Percentiles rank a stretch among this genome's conserved stretches.
Conservation (phyloP, 345 rosid species). For the Lumnitzera littorea region DNA sequence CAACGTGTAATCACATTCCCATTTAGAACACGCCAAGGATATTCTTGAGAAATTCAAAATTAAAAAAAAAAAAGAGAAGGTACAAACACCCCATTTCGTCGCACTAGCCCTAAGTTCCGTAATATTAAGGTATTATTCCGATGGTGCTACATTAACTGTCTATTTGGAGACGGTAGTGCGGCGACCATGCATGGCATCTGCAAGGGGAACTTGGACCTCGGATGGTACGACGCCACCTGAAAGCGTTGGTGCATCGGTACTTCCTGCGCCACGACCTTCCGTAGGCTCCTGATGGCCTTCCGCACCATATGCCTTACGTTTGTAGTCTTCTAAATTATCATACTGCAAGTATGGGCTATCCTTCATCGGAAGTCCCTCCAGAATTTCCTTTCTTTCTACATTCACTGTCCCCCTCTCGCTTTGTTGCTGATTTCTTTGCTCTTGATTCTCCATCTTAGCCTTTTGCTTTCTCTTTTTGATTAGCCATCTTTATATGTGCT, state of each 20-base stretch:
- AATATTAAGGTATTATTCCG: not conserved
- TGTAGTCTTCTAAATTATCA: constrained; percentile 42
- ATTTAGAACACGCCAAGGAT: no score
- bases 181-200: constrained; percentile 21
- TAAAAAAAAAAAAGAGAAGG: no score
- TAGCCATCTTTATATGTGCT: not conserved
- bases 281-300: constrained; percentile 50
- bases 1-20: no score
- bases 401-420: not conserved
- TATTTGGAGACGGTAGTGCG: constrained; percentile 10
- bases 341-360: constrained; percentile 31
- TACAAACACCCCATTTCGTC: no score
- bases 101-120: no score
- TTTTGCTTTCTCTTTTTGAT: constrained; percentile 1
- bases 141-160: not conserved
- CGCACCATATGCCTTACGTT: constrained; percentile 45
- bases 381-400: constrained; percentile 5
- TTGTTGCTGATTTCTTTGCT: not conserved
- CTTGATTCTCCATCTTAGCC: constrained; percentile 5
- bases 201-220: constrained; percentile 4
- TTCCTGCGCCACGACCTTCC: constrained; percentile 49
- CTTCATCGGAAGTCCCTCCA: constrained; percentile 24
- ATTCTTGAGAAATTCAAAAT: no score
- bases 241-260: constrained; percentile 70
- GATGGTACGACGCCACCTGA: constrained; percentile 29